phyloP scores from a whole-genome alignment of 2,329 filamentous ascomycete genomes.

The Fusarium protoensiforme region DNA sequence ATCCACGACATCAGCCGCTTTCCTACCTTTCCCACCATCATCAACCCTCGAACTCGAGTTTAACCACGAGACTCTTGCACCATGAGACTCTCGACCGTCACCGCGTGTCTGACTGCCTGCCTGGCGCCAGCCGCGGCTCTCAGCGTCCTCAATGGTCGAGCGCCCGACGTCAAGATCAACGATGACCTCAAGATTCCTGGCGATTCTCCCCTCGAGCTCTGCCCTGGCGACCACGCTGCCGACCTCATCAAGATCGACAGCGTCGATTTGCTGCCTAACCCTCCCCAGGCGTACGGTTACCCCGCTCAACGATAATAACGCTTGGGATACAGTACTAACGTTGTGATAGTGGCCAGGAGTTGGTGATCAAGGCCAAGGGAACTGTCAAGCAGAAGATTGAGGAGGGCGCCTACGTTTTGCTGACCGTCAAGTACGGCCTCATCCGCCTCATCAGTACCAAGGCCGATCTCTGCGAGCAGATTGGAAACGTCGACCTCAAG shows the following conservation, averaged over 20 bases:
- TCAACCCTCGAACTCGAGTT: background rate
- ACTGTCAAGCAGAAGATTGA: constrained; percentile 78
- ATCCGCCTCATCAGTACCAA: constrained; percentile 87
- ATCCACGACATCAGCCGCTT: constrained; percentile 12
- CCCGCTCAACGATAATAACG: constrained; percentile 10
- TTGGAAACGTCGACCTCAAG: constrained; percentile 86
- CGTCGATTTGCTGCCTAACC: constrained; percentile 87
- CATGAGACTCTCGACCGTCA: constrained; percentile 53
- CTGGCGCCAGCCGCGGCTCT: constrained; percentile 57
- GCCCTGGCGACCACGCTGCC: constrained; percentile 70
- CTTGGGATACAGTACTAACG: constrained; percentile 37
- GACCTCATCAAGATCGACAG: constrained; percentile 81
- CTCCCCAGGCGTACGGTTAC: constrained; percentile 80
- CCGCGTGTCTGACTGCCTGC: constrained; percentile 59
- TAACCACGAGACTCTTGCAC: constrained; percentile 10
- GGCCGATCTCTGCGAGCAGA: constrained; percentile 88
- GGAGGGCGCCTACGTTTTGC: constrained; percentile 81
- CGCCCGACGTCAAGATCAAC: constrained; percentile 54
- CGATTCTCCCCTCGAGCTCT: constrained; percentile 86
- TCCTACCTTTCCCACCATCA: background rate
- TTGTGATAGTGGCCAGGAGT: constrained; percentile 73
- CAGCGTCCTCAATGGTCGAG: constrained; percentile 53
- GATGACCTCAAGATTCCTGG: constrained; percentile 77
- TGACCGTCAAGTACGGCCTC: constrained; percentile 93
- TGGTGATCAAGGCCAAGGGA: constrained; percentile 83